Evolutionary conservation across 2,329 filamentous ascomycete species (phyloP).

Genomic region (Myriosclerotinia scirpicola): DNA sequence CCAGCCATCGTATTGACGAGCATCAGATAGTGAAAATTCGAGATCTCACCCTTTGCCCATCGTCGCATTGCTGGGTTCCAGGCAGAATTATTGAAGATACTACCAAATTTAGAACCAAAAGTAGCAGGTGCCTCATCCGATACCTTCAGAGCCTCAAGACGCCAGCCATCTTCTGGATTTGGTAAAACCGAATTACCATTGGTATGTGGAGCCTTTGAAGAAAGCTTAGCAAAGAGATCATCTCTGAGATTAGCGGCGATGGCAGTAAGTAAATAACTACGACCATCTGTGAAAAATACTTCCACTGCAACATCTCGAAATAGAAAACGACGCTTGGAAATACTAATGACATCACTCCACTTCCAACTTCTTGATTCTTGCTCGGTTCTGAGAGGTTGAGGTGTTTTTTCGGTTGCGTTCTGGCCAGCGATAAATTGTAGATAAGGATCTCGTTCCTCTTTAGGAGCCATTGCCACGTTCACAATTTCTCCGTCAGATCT

Average conservation of each 20-base stretch:
- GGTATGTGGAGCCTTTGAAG: constrained; percentile 77
- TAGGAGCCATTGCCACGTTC: constrained; percentile 89
- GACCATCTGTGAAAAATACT: constrained; percentile 93
- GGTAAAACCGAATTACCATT: constrained; percentile 66
- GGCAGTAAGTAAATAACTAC: constrained; percentile 89
- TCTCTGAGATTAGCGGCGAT: constrained; percentile 73
- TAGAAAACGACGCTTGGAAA: constrained; percentile 92
- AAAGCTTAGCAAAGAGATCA: constrained; percentile 75
- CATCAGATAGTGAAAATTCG: constrained; percentile 99
- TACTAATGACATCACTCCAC: constrained; percentile 91
- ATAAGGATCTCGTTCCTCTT: constrained; percentile 91
- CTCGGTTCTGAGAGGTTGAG: constrained; percentile 57
- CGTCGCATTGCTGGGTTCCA: constrained; percentile 82
- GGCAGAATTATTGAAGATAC: constrained; percentile 80
- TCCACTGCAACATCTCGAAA: constrained; percentile 97
- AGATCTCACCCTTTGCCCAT: constrained; percentile 93
- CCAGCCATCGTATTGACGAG: constrained; percentile 97
- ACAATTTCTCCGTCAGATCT: constrained; percentile 94
- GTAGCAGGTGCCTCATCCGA: constrained; percentile 59
- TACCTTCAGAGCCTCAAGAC: constrained; percentile 78
- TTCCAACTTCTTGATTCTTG: constrained; percentile 89
- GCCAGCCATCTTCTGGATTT: constrained; percentile 86
- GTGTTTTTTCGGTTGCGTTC: constrained; percentile 55
- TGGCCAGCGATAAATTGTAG: constrained; percentile 86
- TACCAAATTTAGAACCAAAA: constrained; percentile 86